Evolutionary conservation across 768 basidiomycete species (phyloP).

Genomic region (Pholiota microspora): DNA sequence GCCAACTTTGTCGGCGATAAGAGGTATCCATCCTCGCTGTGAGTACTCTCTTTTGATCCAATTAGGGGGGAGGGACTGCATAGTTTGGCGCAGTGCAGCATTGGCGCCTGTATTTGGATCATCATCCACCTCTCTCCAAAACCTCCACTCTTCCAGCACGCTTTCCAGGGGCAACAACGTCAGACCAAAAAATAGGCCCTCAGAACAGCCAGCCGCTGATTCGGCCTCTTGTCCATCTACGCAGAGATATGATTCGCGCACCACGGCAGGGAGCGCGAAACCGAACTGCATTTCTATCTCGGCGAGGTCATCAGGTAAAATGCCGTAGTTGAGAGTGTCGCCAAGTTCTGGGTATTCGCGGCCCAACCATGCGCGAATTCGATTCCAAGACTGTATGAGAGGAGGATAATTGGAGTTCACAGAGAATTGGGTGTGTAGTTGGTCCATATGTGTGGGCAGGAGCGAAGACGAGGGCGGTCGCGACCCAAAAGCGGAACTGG

Average conservation of each 20-base stretch:
- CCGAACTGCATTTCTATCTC: constrained; percentile 85
- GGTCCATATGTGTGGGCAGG: constrained; percentile 66
- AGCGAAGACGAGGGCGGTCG: constrained; percentile 52
- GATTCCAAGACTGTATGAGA: constrained; percentile 78
- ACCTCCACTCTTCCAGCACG: constrained; percentile 92
- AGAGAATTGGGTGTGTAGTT: constrained; percentile 42
- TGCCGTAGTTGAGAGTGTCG: constrained; percentile 93
- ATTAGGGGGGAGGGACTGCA: constrained; percentile 86
- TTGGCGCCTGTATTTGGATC: constrained; percentile 88
- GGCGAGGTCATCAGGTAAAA: constrained; percentile 75
- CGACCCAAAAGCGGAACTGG: constrained; percentile 39
- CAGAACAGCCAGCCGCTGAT: constrained; percentile 81
- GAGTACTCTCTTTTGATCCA: constrained; percentile 93
- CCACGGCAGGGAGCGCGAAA: constrained; percentile 74
- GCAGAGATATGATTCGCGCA: constrained; percentile 87
- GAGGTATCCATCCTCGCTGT: constrained; percentile 94
- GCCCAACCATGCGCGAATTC: constrained; percentile 78
- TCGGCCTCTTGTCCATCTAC: constrained; percentile 95
- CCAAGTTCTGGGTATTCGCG: constrained; percentile 92
- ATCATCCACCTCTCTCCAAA: constrained; percentile 92
- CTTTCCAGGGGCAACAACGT: constrained; percentile 91
- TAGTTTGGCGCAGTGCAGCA: constrained; percentile 61
- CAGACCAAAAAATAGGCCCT: constrained; percentile 95
- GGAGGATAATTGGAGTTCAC: constrained; percentile 63
- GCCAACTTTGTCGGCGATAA: constrained; percentile 89